Conservation (phyloP, 2,329 filamentous ascomycete genomes). For the Pleurostoma richardsiae region DNA sequence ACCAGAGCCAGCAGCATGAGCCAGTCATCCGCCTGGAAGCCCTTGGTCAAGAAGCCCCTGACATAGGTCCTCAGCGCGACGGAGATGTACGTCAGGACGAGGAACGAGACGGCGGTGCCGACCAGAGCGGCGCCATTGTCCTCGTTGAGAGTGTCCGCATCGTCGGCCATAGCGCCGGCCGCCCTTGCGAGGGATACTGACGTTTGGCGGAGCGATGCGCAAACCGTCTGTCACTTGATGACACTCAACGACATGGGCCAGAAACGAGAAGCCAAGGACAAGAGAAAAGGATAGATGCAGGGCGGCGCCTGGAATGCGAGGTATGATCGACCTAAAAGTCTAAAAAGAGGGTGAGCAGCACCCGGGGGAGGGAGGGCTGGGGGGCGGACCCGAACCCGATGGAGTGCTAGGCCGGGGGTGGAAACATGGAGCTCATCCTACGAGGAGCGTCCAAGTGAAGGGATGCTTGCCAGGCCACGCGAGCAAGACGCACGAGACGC, state of each 20-base stretch:
- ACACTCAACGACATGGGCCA: no score
- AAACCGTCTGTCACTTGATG: no score
- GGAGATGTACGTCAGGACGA: conserved; percentile 34
- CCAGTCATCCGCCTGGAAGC: conserved; percentile 47
- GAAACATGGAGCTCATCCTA: not conserved
- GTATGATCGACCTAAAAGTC: no score
- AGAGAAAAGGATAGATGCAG: no score
- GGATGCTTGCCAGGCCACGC: not conserved
- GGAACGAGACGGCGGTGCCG: conserved; percentile 27
- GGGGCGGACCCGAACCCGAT: not conserved
- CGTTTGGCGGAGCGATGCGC: no score
- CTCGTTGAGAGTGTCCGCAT: conserved; percentile 25
- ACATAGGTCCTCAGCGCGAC: conserved; percentile 39
- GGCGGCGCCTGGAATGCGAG: no score
- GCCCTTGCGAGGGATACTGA: not conserved
- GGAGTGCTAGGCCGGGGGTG: not conserved
- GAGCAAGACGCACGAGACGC: not conserved
- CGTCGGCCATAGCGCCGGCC: conserved; percentile 20
- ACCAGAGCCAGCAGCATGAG: conserved; percentile 46
- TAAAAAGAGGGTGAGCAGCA: no score
- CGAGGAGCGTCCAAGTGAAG: not conserved
- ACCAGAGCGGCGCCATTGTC: conserved; percentile 33
- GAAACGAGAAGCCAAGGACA: no score
- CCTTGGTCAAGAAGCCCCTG: conserved; percentile 34
- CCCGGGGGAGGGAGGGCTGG: not conserved